Conservation (phyloP, 768 basidiomycete genomes). For the Termitomyces sp. region DNA sequence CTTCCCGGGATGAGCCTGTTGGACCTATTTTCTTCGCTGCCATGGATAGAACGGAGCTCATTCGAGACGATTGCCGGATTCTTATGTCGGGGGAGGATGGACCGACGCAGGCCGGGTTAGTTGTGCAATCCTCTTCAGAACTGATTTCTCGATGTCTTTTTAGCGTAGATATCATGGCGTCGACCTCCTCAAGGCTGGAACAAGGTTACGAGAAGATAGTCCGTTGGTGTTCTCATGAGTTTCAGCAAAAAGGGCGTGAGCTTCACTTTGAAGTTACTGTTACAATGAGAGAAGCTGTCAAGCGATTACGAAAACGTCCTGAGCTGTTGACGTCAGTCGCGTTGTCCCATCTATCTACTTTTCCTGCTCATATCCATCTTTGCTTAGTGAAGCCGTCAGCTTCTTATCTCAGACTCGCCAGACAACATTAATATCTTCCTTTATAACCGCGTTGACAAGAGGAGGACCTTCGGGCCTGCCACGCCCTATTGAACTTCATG, state of each 20-base stretch:
- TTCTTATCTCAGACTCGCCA: conserved; percentile 83
- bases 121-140: neutral
- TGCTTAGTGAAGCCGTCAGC: conserved; percentile 62
- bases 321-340: conserved; percentile 68
- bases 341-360: neutral
- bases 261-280: conserved; percentile 66
- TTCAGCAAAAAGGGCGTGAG: conserved; percentile 75
- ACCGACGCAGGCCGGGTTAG: conserved; percentile 73
- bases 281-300: conserved; percentile 70
- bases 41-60: conserved; percentile 83
- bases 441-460: conserved; percentile 84
- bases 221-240: conserved; percentile 84
- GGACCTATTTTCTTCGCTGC: conserved; percentile 75
- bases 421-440: conserved; percentile 72
- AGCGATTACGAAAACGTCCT: conserved; percentile 71
- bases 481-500: conserved; percentile 94
- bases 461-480: conserved; percentile 85
- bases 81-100: conserved; percentile 85
- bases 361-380: neutral
- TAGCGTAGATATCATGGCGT: conserved; percentile 87
- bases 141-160: neutral
- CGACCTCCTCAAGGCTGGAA: conserved; percentile 80
- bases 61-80: conserved; percentile 81
- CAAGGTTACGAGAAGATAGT: conserved; percentile 88
- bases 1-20: conserved; percentile 76